Percentiles rank a stretch among this genome's conserved stretches.
Evolutionary conservation across 495 filamentous ascomycete species (phyloP).

Genomic region (Penicillium angulare): DNA sequence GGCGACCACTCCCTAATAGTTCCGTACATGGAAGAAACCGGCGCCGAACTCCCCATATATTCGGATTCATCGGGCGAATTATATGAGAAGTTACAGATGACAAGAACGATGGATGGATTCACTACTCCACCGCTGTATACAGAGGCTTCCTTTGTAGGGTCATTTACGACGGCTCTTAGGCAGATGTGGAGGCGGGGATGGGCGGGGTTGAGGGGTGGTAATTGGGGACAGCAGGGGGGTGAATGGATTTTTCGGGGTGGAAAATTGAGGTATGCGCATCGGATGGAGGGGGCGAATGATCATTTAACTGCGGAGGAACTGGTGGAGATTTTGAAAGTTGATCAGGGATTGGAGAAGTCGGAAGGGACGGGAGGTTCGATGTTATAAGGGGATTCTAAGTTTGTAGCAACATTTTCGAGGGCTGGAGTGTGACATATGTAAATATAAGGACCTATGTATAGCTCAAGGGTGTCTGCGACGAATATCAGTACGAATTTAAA

Average conservation of each 20-base stretch:
- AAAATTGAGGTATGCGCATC: constrained; percentile 20
- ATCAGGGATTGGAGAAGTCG: not conserved
- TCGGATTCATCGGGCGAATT: constrained; percentile 17
- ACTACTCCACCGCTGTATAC: constrained; percentile 18
- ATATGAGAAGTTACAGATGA: constrained; percentile 25
- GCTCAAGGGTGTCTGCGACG: too few relatives aligned
- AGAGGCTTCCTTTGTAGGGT: constrained; percentile 5
- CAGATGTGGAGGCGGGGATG: constrained; percentile 17
- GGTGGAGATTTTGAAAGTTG: constrained; percentile 17
- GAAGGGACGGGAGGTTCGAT: not conserved
- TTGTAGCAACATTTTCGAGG: too few relatives aligned
- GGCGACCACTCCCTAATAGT: constrained; percentile 20
- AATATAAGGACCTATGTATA: too few relatives aligned
- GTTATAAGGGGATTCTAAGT: too few relatives aligned
- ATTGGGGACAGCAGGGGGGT: constrained; percentile 19
- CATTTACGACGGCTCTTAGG: constrained; percentile 5
- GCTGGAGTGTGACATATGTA: too few relatives aligned
- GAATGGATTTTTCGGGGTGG: constrained; percentile 26
- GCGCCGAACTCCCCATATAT: constrained; percentile 21
- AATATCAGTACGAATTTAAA: too few relatives aligned
- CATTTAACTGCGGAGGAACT: constrained; percentile 27
- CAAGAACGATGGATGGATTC: constrained; percentile 11
- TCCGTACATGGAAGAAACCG: constrained; percentile 21
- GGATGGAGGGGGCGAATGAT: constrained; percentile 23
- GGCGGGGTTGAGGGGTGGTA: constrained; percentile 12